Percentiles rank a stretch among this genome's conserved stretches.
These are phyloP conservation scores for Silene vulgaris DNA, from an alignment of 179 eudicot species.

Conservation along the genomic window DNA sequence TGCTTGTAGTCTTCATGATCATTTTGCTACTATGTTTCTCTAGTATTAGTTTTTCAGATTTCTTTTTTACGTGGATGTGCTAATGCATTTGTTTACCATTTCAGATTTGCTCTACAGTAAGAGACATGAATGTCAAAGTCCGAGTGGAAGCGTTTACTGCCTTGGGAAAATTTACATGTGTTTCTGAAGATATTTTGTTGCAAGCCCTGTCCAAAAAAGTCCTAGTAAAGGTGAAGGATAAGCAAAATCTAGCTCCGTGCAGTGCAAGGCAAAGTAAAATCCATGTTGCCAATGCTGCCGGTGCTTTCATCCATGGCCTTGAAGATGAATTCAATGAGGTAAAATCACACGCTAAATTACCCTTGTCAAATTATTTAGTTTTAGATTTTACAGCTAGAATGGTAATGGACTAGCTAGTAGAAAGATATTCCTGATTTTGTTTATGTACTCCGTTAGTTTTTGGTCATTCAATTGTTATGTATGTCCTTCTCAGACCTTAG, in stretches of 20 bases:
- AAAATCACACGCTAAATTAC: conserved; percentile 1
- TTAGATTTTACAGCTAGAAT: neutral
- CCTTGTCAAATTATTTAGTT: neutral
- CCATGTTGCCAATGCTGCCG: conserved; percentile 54
- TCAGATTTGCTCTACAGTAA: conserved; percentile 80
- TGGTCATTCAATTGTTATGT: neutral
- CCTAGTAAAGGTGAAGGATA: conserved; percentile 32
- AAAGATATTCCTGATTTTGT: neutral
- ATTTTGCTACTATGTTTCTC: neutral
- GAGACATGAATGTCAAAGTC: conserved; percentile 75
- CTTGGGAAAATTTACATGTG: conserved; percentile 54
- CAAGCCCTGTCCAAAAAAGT: conserved; percentile 68
- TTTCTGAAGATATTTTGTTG: conserved; percentile 62
- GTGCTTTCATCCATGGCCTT: conserved; percentile 78
- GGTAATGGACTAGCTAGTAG: neutral
- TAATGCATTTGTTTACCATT: conserved; percentile 18
- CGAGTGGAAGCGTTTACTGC: conserved; percentile 68
- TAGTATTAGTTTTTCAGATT: neutral
- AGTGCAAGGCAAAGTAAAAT: conserved; percentile 33
- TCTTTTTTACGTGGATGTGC: neutral
- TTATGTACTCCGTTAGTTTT: neutral
- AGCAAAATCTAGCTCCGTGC: conserved; percentile 34
- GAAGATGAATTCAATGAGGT: conserved; percentile 92
- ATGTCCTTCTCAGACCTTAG: neutral
- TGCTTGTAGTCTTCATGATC: conserved; percentile 2